Evolutionary conservation across 73 alveolate genomes (phyloP).

Genomic region (Paramecium caudatum): DNA sequence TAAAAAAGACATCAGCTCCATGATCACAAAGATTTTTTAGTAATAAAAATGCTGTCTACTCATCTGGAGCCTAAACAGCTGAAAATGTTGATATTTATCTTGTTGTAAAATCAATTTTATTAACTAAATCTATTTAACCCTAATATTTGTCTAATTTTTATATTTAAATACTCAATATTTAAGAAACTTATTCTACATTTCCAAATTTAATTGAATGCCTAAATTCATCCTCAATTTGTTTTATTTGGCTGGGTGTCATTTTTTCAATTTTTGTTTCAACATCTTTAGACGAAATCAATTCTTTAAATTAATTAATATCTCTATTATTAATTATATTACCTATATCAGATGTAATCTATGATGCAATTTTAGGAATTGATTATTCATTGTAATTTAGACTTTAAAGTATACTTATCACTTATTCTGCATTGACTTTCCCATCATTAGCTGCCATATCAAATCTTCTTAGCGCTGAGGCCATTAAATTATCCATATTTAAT

Average conservation of each 20-base stretch:
- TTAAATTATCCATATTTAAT: background rate
- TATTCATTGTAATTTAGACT: conserved; percentile 28
- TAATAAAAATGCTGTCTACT: background rate
- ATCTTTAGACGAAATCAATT: background rate
- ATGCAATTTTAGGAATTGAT: background rate
- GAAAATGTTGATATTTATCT: background rate
- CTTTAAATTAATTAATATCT: background rate
- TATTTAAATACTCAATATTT: background rate
- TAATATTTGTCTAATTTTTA: conserved; percentile 13
- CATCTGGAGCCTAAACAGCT: conserved; percentile 24
- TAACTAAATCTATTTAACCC: background rate
- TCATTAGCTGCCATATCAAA: conserved; percentile 43
- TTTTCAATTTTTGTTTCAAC: background rate
- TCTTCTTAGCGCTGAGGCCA: background rate
- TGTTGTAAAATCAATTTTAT: background rate
- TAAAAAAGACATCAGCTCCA: conserved; percentile 18
- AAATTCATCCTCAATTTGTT: conserved; percentile 27
- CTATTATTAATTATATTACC: background rate
- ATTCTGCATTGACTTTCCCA: conserved; percentile 12
- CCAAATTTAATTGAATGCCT: conserved; percentile 6
- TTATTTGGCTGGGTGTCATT: background rate
- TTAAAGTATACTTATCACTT: conserved; percentile 30
- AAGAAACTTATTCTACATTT: background rate
- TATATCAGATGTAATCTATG: conserved; percentile 31
- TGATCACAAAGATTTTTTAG: conserved; percentile 4